Evolutionary conservation across 352 stramenopile genomes (phyloP).

Genomic region (Pythium dissotocum): DNA sequence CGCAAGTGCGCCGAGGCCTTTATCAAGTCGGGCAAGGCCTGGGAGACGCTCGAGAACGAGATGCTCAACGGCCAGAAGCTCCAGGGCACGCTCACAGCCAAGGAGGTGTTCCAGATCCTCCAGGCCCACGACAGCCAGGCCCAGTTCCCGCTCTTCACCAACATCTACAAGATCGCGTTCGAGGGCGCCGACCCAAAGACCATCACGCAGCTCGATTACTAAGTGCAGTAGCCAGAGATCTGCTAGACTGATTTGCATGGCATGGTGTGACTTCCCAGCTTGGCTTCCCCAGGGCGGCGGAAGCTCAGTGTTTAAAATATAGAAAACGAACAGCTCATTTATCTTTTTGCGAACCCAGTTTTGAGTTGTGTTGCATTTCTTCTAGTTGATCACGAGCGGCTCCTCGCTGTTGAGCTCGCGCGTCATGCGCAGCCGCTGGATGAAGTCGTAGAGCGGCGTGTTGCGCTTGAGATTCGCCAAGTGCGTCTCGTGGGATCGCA

Average conservation of each 20-base stretch:
- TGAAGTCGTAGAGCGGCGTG: slow-evolving; percentile 45
- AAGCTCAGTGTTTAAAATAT: slow-evolving; percentile 16
- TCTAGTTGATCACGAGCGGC: slow-evolving; percentile 34
- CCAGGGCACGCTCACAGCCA: slow-evolving; percentile 93
- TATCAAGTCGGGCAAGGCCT: slow-evolving; percentile 74
- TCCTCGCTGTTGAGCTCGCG: slow-evolving; percentile 45
- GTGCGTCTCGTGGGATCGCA: slow-evolving; percentile 67
- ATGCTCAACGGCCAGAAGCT: slow-evolving; percentile 98
- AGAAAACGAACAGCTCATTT: slow-evolving; percentile 8
- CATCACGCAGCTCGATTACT: slow-evolving; percentile 68
- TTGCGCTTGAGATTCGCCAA: slow-evolving; percentile 54
- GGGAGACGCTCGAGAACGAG: slow-evolving; percentile 92
- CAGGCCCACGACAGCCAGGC: slow-evolving; percentile 74
- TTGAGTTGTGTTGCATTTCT: no score
- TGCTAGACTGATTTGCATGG: background rate
- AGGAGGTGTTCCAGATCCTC: slow-evolving; percentile 94
- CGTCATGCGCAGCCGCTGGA: slow-evolving; percentile 47
- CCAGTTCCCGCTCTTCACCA: slow-evolving; percentile 91
- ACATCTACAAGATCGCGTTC: slow-evolving; percentile 95
- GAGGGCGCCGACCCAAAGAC: slow-evolving; percentile 76
- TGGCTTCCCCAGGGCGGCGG: background rate
- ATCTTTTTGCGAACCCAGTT: background rate
- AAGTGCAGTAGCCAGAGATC: background rate
- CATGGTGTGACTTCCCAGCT: background rate
- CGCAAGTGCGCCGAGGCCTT: slow-evolving; percentile 96